These are phyloP conservation scores for Aphanocladium album DNA, from an alignment of 2,329 filamentous ascomycete genomes.

Conservation along the genomic window DNA sequence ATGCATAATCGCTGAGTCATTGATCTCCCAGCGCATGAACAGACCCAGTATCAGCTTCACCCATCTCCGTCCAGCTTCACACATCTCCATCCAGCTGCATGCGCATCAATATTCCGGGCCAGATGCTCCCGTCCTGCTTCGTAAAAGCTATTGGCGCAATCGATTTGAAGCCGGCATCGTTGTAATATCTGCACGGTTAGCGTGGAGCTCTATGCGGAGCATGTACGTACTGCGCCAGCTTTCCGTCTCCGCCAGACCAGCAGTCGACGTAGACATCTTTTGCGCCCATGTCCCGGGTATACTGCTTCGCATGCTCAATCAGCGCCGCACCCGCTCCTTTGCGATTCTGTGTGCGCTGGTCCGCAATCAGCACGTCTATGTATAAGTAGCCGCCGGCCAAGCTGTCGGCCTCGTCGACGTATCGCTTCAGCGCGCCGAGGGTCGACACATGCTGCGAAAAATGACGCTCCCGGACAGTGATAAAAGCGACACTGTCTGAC, in stretches of 20 bases:
- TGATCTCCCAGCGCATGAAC: too few relatives aligned
- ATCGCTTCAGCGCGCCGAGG: background rate
- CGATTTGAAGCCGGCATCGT: background rate
- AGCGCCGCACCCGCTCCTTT: constrained; percentile 14
- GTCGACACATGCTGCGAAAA: constrained; percentile 13
- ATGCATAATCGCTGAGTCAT: too few relatives aligned
- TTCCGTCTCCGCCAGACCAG: constrained; percentile 22
- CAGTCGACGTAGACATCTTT: constrained; percentile 23
- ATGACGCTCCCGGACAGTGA: constrained; percentile 12
- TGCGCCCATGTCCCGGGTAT: constrained; percentile 9
- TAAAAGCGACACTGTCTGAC: constrained; percentile 3
- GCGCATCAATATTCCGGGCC: background rate
- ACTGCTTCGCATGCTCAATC: constrained; percentile 13
- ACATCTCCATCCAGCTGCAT: background rate
- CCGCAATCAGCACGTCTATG: constrained; percentile 17
- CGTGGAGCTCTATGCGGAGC: background rate
- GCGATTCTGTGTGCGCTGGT: constrained; percentile 13
- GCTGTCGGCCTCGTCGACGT: constrained; percentile 7
- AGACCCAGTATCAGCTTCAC: background rate
- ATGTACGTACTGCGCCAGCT: constrained; percentile 15
- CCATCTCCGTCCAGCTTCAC: background rate
- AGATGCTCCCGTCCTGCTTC: background rate
- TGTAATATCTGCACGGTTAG: constrained; percentile 10
- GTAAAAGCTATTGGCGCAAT: constrained; percentile 1
- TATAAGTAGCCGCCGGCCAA: constrained; percentile 12